Evolutionary conservation across 1,284 basidiomycete species (phyloP), one percentile per base, ranked within the genome.

Genomic region (Phenoliferia sp.): DNA sequence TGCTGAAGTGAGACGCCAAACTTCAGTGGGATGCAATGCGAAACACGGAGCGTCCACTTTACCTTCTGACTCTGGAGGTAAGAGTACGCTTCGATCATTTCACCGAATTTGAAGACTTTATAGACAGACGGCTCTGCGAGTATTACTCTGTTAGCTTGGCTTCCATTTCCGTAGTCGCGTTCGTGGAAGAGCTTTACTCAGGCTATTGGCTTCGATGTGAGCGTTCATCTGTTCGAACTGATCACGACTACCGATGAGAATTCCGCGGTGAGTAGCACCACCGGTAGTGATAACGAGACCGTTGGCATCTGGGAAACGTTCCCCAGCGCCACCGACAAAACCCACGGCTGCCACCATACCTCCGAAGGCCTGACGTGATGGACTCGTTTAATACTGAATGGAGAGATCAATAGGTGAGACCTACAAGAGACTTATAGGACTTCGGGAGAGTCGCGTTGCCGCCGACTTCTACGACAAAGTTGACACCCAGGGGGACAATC

Each of bases 401-500:
- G 15, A 12, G 3, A 58, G 31, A 3, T 26, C 19, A n/a, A 32
- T 31, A 33, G 2, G 16, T 15, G 32, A 28, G 31, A 34, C 56
- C 22, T 17, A 58, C 32, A 28, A 58, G 10, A 28, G 19, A 4
- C 5, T 19, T 33, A 33, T 33, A 58, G 22, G 56, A 58, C 16
- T 58, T 58, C 31, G 22, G 22, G 56, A 58, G 28, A 31, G 56
- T 58, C 3, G 22, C 56, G 15, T 32, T 17, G 3, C 56, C 56
- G 31, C 56, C 56, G 56, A 58, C 56, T 22, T 60, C 59, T 16
- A 60, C 22, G 28, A 77, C 67, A 57, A 74, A 74, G 36, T 87
- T 83, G 15, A 85, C 85, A 3, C 83, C 84, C 16, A 78, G 78
- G 7, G 85, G 85, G 76, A 44, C 39, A 22, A 85, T 78, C 59